These are phyloP conservation scores for Malassezia equina DNA, from an alignment of 1,284 basidiomycete genomes.

Conservation along the genomic window DNA sequence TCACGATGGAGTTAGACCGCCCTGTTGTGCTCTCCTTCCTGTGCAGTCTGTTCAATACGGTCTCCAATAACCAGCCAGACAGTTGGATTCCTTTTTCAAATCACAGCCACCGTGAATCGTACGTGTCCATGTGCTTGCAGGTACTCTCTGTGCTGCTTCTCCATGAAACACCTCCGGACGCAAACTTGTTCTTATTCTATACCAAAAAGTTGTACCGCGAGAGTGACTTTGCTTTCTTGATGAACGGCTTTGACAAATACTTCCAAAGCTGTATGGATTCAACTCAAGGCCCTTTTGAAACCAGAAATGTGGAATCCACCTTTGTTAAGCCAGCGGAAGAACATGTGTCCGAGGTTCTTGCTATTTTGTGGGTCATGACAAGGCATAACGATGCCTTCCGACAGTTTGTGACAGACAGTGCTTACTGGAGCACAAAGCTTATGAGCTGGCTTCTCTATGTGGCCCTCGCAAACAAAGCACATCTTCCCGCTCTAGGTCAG, in stretches of 20 bases:
- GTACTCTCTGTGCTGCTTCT: conserved; percentile 33
- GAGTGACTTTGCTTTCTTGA: conserved; percentile 35
- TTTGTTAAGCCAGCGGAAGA: conserved; percentile 12
- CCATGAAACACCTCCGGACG: conserved; percentile 17
- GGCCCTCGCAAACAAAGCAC: conserved; percentile 24
- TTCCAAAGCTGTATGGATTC: conserved; percentile 21
- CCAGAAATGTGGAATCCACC: neutral
- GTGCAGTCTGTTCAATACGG: conserved; percentile 41
- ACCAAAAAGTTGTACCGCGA: conserved; percentile 39
- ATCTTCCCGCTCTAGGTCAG: conserved; percentile 71
- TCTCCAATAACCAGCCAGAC: conserved; percentile 23
- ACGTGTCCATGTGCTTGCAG: conserved; percentile 30
- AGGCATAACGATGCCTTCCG: conserved; percentile 36
- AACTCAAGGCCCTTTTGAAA: conserved; percentile 9
- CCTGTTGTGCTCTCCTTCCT: conserved; percentile 34
- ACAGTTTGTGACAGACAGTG: conserved; percentile 27
- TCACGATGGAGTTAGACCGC: conserved; percentile 26
- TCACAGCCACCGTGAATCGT: conserved; percentile 22
- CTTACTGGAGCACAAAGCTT: conserved; percentile 19
- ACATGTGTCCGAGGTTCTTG: conserved; percentile 33
- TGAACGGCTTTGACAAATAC: conserved; percentile 18
- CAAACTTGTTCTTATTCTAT: conserved; percentile 40
- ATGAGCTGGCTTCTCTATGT: conserved; percentile 24
- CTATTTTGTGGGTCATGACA: conserved; percentile 33
- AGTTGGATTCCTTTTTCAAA: conserved; percentile 11